Conservation (phyloP, 2,329 filamentous ascomycete species). For the Leptographium lundbergii region DNA sequence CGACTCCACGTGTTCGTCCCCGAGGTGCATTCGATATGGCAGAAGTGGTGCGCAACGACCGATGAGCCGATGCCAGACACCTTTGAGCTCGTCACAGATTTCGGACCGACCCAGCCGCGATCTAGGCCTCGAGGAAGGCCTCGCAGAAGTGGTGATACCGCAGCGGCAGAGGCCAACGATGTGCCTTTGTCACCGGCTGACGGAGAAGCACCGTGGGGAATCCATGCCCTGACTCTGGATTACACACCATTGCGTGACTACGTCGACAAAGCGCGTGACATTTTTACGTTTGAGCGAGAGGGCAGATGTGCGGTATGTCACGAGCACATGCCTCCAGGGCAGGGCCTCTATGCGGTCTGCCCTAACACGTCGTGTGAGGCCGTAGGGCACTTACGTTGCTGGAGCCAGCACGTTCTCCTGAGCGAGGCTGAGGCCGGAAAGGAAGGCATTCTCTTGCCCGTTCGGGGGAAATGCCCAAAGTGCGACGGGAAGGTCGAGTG, state of each 20-base stretch:
- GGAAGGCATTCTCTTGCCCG: constrained; percentile 46
- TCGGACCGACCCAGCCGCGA: constrained; percentile 18
- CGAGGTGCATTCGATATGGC: constrained; percentile 61
- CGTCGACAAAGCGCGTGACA: constrained; percentile 39
- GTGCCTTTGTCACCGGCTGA: too few species aligned
- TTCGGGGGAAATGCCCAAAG: constrained; percentile 54
- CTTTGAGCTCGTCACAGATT: constrained; percentile 46
- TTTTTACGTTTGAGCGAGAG: constrained; percentile 43
- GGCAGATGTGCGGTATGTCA: constrained; percentile 42
- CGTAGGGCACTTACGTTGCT: constrained; percentile 48
- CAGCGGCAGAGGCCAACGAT: neutral
- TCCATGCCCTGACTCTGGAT: constrained; percentile 41
- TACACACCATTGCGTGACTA: constrained; percentile 41
- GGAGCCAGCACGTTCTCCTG: constrained; percentile 39
- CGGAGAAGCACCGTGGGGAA: constrained; percentile 25
- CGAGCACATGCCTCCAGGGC: constrained; percentile 28
- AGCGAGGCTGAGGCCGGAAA: constrained; percentile 16
- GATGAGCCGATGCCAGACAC: constrained; percentile 32
- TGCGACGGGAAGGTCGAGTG: constrained; percentile 55
- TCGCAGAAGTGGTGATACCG: neutral
- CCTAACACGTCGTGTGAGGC: constrained; percentile 39
- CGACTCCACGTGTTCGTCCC: constrained; percentile 63
- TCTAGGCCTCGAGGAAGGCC: constrained; percentile 1
- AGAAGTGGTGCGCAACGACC: constrained; percentile 37
- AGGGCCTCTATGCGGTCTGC: constrained; percentile 45